Evolutionary conservation across 202 grass and related monocot genomes (phyloP).

Genomic region (Bolboschoenoplectus hybrid): DNA sequence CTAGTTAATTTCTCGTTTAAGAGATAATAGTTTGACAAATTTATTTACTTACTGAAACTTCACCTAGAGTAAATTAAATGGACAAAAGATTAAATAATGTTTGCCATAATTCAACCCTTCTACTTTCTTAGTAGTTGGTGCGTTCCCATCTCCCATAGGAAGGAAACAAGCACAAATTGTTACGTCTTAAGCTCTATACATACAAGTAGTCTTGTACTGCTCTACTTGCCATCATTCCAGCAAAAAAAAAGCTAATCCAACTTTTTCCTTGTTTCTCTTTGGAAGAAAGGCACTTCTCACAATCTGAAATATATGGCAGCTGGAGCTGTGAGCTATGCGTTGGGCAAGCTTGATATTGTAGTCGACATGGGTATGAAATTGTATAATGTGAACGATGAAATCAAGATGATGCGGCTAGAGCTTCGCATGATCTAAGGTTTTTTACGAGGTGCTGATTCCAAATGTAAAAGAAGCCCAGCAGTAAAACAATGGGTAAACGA

Average conservation of each 20-base stretch:
- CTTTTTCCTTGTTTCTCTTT: background rate
- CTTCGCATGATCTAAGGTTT: background rate
- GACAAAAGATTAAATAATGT: too few relatives aligned
- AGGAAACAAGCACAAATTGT: too few relatives aligned
- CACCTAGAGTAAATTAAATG: too few relatives aligned
- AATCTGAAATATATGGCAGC: background rate
- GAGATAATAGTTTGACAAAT: too few relatives aligned
- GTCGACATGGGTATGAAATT: background rate
- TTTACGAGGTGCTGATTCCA: background rate
- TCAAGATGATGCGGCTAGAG: background rate
- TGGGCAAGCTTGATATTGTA: background rate
- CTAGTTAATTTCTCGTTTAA: too few relatives aligned
- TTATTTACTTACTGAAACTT: too few relatives aligned
- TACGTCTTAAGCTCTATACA: too few relatives aligned
- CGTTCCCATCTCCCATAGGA: too few relatives aligned
- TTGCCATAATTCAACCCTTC: too few relatives aligned
- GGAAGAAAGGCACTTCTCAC: background rate
- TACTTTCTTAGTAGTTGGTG: too few relatives aligned
- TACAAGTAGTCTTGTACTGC: background rate
- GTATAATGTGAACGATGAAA: background rate
- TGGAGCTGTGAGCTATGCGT: background rate
- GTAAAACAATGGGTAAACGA: slow-evolving; percentile 5
- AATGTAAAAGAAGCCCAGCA: background rate
- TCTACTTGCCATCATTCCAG: too few relatives aligned
- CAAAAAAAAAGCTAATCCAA: too few relatives aligned